Conservation (phyloP, 805 yeast genomes). For the Lipomyces oligophaga region DNA sequence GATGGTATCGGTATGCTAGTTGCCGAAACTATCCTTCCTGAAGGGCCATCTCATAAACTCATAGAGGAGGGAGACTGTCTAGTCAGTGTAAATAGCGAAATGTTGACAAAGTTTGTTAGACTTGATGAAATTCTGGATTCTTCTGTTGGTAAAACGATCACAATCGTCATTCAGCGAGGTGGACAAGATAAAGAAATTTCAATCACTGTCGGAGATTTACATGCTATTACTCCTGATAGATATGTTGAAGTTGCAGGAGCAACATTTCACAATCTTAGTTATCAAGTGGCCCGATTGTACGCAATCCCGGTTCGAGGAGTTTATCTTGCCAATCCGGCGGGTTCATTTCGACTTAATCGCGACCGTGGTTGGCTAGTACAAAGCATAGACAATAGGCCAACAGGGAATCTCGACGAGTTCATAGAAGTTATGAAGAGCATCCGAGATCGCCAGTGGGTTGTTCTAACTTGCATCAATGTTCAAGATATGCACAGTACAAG, state of each 20-base stretch:
- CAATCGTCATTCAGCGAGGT: conserved; percentile 66
- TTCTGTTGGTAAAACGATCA: conserved; percentile 56
- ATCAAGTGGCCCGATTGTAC: conserved; percentile 81
- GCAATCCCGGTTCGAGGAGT: conserved; percentile 85
- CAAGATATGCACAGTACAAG: conserved; percentile 67
- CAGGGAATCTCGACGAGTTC: conserved; percentile 70
- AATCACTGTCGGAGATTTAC: conserved; percentile 68
- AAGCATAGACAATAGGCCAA: conserved; percentile 67
- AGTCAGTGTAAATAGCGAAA: conserved; percentile 62
- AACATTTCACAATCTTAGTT: conserved; percentile 76
- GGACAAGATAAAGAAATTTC: conserved; percentile 53
- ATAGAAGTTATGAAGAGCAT: conserved; percentile 71
- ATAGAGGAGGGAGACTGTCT: conserved; percentile 84
- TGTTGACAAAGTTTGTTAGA: conserved; percentile 64
- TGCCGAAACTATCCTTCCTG: conserved; percentile 74
- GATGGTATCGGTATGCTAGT: conserved; percentile 74
- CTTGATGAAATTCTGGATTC: conserved; percentile 82
- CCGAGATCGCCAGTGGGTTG: conserved; percentile 71
- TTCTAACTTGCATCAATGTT: conserved; percentile 69
- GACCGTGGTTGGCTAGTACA: conserved; percentile 78
- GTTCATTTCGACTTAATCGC: conserved; percentile 52
- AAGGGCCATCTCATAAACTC: conserved; percentile 73
- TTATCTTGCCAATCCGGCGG: conserved; percentile 69
- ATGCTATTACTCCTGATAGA: conserved; percentile 75
- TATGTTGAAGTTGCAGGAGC: conserved; percentile 84